These are phyloP conservation scores for Fusarium anguioides DNA, from an alignment of 2,329 filamentous ascomycete species.

Conservation along the genomic window DNA sequence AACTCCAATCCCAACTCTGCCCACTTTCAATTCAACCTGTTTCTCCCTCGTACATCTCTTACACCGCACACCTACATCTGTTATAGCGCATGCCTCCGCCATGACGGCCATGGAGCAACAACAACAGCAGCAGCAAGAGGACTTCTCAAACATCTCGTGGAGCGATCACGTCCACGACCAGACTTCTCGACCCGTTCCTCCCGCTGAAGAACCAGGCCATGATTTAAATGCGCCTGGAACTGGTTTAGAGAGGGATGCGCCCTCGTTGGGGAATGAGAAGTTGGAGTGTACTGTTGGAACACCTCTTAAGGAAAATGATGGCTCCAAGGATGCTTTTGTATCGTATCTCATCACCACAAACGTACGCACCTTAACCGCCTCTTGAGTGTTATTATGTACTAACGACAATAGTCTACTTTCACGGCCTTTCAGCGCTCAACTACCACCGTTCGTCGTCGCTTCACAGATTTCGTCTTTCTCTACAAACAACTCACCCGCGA, in stretches of 20 bases:
- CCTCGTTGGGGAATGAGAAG: conserved; percentile 75
- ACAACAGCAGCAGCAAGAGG: conserved; percentile 66
- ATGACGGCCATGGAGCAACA: conserved; percentile 62
- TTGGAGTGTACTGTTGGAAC: conserved; percentile 86
- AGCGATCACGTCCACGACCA: conserved; percentile 66
- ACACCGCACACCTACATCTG: neutral
- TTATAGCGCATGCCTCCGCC: conserved; percentile 4
- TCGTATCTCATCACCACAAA: conserved; percentile 94
- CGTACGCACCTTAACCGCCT: conserved; percentile 63
- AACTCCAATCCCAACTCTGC: conserved; percentile 36
- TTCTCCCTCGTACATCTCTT: neutral
- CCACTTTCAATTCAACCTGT: conserved; percentile 4
- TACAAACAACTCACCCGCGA: conserved; percentile 90
- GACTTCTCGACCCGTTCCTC: conserved; percentile 30
- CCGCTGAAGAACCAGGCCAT: conserved; percentile 45
- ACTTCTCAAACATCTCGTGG: conserved; percentile 87
- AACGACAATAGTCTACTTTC: conserved; percentile 80
- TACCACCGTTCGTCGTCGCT: conserved; percentile 86
- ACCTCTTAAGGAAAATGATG: conserved; percentile 94
- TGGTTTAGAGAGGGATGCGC: conserved; percentile 66
- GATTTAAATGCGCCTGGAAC: conserved; percentile 59
- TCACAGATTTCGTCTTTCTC: conserved; percentile 97
- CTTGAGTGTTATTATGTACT: neutral
- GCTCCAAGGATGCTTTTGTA: conserved; percentile 95
- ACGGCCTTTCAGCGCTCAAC: conserved; percentile 87